Base-by-base conservation (phyloP, 805 yeast species). In the Saturnispora mendoncae region DNA sequence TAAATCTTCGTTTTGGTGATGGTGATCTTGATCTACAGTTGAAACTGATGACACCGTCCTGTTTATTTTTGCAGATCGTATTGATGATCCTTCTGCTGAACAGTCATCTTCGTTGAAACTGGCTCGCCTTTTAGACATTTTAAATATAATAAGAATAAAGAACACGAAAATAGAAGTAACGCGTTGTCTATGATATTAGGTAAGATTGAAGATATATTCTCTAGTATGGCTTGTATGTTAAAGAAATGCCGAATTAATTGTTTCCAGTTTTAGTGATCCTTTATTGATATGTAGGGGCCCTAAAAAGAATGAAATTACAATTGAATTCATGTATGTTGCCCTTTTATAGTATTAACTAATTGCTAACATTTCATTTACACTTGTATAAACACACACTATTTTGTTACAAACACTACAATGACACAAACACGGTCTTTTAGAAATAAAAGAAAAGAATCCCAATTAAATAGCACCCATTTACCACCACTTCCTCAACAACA, bases 91-190 rank as follows among this genome's bases (percentile, higher is more conserved):
- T 15, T 14, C n/a, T 18, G 21, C 6, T n/a, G 8, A 13, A 12
- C 33, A 17, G 17, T 21, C 28, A 14, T 33, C 38, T 15, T 39
- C 33, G 19, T 26, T 23, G 12, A 21, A 17, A 27, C 33, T 27
- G 21, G 34, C 38, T 24, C 42, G 42, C 33, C 42, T 39, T 27
- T 39, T 39, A 8, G 42, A 39, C 42, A 39, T 39, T 18, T 20
- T n/a, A 10, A 7, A 10, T 14, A 25, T 8, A n/a, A 5, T 9
- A 10, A 14, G 12, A 13, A 32, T 10, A 32, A 32, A 32, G 35
- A 8, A 6, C 4, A 14, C 14, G 17, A 4, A 2, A 30, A 18
- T 13, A n/a, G 12, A 30, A 30, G 19, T 30, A 14, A 30, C n/a
- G 33, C 17, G 33, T 13, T 18, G 19, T n/a, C n/a, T n/a, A n/a